Evolutionary conservation across 805 yeast genomes (phyloP).

Genomic region (Cephaloascus albidus): DNA sequence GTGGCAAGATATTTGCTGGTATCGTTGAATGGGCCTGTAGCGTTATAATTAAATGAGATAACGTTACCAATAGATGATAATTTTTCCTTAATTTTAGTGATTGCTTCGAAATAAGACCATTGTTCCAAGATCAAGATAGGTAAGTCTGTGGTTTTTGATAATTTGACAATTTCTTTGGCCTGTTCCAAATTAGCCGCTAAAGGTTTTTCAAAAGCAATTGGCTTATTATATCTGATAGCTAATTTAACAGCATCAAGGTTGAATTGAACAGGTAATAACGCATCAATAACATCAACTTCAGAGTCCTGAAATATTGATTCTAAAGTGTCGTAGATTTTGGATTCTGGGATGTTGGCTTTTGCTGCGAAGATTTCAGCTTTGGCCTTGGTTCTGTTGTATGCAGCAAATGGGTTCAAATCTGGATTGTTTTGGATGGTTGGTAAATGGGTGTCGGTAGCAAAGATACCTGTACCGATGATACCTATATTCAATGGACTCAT

Average conservation of each 20-base stretch:
- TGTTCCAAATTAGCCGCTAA: constrained; percentile 79
- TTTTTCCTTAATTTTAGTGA: constrained; percentile 42
- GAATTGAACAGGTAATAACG: constrained; percentile 80
- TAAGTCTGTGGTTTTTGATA: constrained; percentile 50
- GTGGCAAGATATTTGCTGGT: constrained; percentile 58
- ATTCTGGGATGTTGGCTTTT: constrained; percentile 39
- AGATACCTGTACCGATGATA: constrained; percentile 77
- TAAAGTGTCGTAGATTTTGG: constrained; percentile 47
- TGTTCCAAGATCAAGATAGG: constrained; percentile 80
- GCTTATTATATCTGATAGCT: constrained; percentile 69
- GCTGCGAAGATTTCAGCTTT: constrained; percentile 79
- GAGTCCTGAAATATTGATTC: constrained; percentile 61
- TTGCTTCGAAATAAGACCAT: constrained; percentile 68
- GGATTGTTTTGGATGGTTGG: constrained; percentile 55
- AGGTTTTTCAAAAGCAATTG: constrained; percentile 83
- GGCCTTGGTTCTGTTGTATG: constrained; percentile 73
- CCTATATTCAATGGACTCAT: constrained; percentile 40
- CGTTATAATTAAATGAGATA: constrained; percentile 58
- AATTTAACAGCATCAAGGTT: constrained; percentile 60
- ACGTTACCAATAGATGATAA: constrained; percentile 67
- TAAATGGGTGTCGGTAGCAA: constrained; percentile 76
- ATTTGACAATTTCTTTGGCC: constrained; percentile 68
- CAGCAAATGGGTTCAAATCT: constrained; percentile 52
- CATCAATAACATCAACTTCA: constrained; percentile 72
- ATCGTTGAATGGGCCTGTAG: constrained; percentile 65